Percentiles rank a stretch among this genome's conserved stretches.
Evolutionary conservation across 306 rosid species (phyloP).

Genomic region (Vachellia collinsii): DNA sequence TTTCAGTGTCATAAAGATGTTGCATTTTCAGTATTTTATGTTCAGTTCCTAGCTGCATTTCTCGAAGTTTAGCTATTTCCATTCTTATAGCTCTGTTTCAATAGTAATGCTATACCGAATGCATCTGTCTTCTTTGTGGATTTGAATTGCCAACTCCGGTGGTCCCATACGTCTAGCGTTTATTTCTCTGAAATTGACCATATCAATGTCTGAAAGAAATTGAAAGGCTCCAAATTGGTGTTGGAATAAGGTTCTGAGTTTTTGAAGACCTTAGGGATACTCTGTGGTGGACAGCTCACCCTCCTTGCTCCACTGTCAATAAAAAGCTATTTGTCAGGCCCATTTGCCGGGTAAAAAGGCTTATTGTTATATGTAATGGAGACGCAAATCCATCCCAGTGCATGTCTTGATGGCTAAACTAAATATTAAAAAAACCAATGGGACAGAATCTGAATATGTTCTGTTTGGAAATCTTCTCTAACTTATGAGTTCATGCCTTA

Average conservation of each 20-base stretch:
- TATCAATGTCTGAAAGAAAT: slow-evolving; percentile 1
- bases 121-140: neutral
- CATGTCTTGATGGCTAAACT: slow-evolving; percentile 12
- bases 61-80: slow-evolving; percentile 2
- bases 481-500: slow-evolving; percentile 15
- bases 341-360: neutral
- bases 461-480: slow-evolving; percentile 23
- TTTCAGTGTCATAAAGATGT: slow-evolving; percentile 11
- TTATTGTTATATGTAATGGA: neutral
- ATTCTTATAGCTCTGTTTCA: neutral
- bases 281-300: neutral
- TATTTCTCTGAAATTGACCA: neutral
- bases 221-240: slow-evolving; percentile 3
- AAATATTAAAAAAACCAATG: neutral
- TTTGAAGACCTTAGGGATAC: slow-evolving; percentile 1
- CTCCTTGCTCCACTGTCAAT: neutral
- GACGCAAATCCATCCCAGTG: slow-evolving; percentile 15
- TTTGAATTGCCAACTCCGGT: slow-evolving; percentile 3
- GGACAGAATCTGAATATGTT: slow-evolving; percentile 36
- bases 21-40: slow-evolving; percentile 7
- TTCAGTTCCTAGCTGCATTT: slow-evolving; percentile 15
- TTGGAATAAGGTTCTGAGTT: neutral
- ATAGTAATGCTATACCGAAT: neutral
- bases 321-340: neutral
- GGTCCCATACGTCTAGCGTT: neutral